Evolutionary conservation across 176 grass and related monocot species (phyloP).

Genomic region (Alloteropsis semialata): DNA sequence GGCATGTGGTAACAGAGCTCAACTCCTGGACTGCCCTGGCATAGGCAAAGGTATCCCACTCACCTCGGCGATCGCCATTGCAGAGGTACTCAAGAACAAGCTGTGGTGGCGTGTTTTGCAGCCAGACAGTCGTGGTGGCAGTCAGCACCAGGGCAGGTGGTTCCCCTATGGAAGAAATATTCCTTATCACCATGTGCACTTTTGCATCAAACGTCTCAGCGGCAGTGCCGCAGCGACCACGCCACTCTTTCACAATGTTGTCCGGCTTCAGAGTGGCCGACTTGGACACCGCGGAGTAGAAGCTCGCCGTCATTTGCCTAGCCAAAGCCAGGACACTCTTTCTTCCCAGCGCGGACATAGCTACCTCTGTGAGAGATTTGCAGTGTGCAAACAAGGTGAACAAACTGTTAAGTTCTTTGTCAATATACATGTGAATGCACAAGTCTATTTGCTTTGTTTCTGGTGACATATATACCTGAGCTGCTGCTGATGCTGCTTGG

Average conservation of each 20-base stretch:
- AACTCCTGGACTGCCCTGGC: neutral
- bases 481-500: too few relatives aligned
- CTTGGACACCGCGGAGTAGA: neutral
- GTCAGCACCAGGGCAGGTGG: neutral
- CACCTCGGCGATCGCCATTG: neutral
- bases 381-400: too few relatives aligned
- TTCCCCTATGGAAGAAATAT: neutral
- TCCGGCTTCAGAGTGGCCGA: neutral
- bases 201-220: neutral
- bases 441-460: neutral
- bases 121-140: constrained; percentile 2
- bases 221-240: neutral
- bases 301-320: neutral
- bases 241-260: neutral
- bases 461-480: too few relatives aligned
- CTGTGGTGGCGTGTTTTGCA: neutral
- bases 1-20: neutral
- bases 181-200: neutral
- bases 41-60: neutral
- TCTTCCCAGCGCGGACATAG: neutral
- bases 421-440: neutral
- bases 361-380: neutral
- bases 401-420: neutral
- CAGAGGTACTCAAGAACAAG: neutral
- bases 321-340: neutral